These are phyloP conservation scores for Parastagonospora nodorum DNA, from an alignment of 2,329 filamentous ascomycete genomes.

Conservation along the genomic window DNA sequence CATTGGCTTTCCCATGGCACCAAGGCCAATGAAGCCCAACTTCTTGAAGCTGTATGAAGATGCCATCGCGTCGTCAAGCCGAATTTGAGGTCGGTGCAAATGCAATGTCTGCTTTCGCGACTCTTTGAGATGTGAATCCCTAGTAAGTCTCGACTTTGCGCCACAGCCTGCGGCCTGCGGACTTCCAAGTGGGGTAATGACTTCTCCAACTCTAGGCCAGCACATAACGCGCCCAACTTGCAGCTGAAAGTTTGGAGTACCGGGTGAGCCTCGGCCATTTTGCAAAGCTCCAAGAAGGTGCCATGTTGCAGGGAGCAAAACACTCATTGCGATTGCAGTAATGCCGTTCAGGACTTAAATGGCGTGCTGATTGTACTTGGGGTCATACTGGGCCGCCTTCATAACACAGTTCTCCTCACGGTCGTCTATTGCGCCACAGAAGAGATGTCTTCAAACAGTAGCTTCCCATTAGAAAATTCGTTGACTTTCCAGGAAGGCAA, in stretches of 20 bases:
- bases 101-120: not conserved
- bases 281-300: not conserved
- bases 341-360: too few species aligned
- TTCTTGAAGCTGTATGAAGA: slow-evolving; percentile 26
- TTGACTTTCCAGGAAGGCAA: not conserved
- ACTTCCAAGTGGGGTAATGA: slow-evolving; percentile 11
- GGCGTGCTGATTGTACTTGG: too few species aligned
- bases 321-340: too few species aligned
- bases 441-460: not conserved
- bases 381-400: not conserved
- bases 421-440: not conserved
- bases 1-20: slow-evolving; percentile 63
- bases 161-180: not conserved
- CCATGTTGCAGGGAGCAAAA: too few species aligned
- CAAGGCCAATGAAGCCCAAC: slow-evolving; percentile 58
- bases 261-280: not conserved
- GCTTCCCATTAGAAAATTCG: not conserved
- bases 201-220: slow-evolving; percentile 3
- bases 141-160: not conserved
- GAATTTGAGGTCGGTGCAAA: not conserved
- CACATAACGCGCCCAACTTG: not conserved
- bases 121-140: too few species aligned
- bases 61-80: slow-evolving; percentile 20
- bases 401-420: not conserved
- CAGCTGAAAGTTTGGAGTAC: not conserved